Percentiles rank a stretch among this genome's conserved stretches.
phyloP scores from a whole-genome alignment of 495 filamentous ascomycete species.

The Alectoria sarmentosa region DNA sequence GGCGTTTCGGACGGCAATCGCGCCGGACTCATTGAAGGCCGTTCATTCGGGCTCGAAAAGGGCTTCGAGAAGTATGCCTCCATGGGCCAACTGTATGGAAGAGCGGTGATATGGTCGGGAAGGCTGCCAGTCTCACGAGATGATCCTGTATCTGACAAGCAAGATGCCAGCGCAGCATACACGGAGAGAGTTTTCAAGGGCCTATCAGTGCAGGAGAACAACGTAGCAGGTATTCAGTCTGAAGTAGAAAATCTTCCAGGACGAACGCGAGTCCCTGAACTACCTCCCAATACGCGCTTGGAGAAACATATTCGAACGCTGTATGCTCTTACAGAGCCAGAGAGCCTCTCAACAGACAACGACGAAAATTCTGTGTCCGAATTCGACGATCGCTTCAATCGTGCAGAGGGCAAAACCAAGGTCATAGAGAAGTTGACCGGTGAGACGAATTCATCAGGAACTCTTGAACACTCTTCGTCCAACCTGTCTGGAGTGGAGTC shows the following conservation, averaged over 20 bases:
- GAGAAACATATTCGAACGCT: conserved; percentile 65
- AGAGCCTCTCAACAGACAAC: conserved; percentile 69
- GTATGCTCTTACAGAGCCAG: conserved; percentile 68
- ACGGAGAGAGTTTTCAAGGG: not conserved
- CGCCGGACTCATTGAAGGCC: conserved; percentile 80
- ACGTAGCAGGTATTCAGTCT: not conserved
- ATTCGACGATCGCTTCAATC: conserved; percentile 75
- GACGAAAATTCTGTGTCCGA: conserved; percentile 78
- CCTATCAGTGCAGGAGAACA: not conserved
- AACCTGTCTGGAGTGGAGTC: conserved; percentile 29
- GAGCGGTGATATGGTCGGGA: conserved; percentile 71
- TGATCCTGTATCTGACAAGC: not conserved
- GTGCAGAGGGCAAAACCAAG: conserved; percentile 71
- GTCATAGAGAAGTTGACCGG: conserved; percentile 69
- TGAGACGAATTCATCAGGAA: conserved; percentile 34
- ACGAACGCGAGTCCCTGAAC: conserved; percentile 24
- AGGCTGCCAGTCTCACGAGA: conserved; percentile 33
- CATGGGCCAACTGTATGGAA: conserved; percentile 75
- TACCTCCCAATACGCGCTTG: conserved; percentile 58
- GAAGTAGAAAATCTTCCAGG: not conserved
- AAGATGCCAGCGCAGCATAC: not conserved
- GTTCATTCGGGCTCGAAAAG: conserved; percentile 82
- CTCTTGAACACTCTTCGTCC: conserved; percentile 27
- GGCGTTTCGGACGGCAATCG: conserved; percentile 70
- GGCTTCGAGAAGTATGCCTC: conserved; percentile 86